phyloP scores from a whole-genome alignment of 768 basidiomycete species.

The Xerocomellus amylosporus region DNA sequence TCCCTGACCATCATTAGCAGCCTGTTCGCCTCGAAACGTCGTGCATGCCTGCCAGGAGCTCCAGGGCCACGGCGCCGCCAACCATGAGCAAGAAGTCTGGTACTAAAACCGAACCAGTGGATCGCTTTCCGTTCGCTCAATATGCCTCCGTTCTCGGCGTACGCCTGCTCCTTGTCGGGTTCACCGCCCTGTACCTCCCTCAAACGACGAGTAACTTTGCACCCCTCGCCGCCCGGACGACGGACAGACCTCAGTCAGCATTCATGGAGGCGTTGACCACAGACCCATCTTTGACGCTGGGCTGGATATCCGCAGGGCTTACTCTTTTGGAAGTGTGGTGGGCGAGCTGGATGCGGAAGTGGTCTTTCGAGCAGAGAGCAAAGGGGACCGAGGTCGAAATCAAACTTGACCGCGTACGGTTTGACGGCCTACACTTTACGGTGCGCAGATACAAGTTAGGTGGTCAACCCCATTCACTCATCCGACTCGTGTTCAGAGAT shows the following conservation, averaged over 20 bases:
- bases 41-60: conserved; percentile 1
- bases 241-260: conserved; percentile 66
- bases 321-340: conserved; percentile 64
- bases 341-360: conserved; percentile 61
- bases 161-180: conserved; percentile 61
- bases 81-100: conserved; percentile 2
- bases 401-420: conserved; percentile 40
- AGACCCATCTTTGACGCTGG: conserved; percentile 54
- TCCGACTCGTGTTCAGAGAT: conserved; percentile 39
- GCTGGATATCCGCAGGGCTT: conserved; percentile 56
- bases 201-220: conserved; percentile 47
- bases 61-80: background rate
- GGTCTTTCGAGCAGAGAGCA: conserved; percentile 47
- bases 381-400: conserved; percentile 43
- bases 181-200: conserved; percentile 71
- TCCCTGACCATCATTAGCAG: too few species aligned
- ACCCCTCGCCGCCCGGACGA: conserved; percentile 32
- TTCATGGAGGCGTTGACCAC: conserved; percentile 67
- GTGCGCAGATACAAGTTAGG: conserved; percentile 33
- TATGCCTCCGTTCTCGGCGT: conserved; percentile 70
- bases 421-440: conserved; percentile 37
- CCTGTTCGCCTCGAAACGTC: background rate
- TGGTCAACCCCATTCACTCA: background rate
- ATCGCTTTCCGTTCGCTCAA: conserved; percentile 48
- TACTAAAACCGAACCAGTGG: background rate